A percentile compares a stretch with the other conserved stretches of the same genome.
Evolutionary conservation across 78 protist genomes (phyloP).

Genomic region (Dictyostelium intermedium): DNA sequence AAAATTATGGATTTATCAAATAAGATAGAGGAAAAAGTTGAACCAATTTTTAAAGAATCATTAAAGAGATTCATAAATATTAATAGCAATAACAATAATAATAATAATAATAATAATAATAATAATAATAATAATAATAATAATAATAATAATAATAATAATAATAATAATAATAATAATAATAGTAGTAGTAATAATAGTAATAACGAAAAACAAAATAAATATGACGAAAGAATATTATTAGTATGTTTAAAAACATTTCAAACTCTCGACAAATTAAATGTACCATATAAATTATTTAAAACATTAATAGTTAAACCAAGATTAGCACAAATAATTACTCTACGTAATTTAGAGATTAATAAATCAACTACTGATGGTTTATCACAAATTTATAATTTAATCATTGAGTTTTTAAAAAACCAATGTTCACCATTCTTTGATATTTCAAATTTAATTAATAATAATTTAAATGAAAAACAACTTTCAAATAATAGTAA

Average conservation of each 20-base stretch:
- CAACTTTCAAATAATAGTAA: background rate
- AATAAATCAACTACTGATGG: constrained; percentile 33
- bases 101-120: background rate
- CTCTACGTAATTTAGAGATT: constrained; percentile 13
- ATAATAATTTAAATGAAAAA: background rate
- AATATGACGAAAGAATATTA: constrained; percentile 2
- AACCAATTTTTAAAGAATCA: constrained; percentile 53
- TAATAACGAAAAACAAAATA: background rate
- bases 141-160: background rate
- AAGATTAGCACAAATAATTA: background rate
- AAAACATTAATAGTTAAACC: constrained; percentile 38
- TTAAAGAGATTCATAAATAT: background rate
- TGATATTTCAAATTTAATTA: background rate
- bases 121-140: background rate
- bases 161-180: background rate
- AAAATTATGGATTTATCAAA: constrained; percentile 48
- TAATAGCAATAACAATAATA: background rate
- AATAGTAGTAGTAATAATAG: background rate
- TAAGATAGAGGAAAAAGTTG: constrained; percentile 35
- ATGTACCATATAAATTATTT: constrained; percentile 38
- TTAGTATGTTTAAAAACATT: constrained; percentile 16
- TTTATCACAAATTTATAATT: constrained; percentile 17
- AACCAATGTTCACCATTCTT: background rate
- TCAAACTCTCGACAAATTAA: constrained; percentile 30
- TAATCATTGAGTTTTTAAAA: background rate